Evolutionary conservation across 495 filamentous ascomycete genomes (phyloP).

Genomic region (Penicillium egyptiacum): DNA sequence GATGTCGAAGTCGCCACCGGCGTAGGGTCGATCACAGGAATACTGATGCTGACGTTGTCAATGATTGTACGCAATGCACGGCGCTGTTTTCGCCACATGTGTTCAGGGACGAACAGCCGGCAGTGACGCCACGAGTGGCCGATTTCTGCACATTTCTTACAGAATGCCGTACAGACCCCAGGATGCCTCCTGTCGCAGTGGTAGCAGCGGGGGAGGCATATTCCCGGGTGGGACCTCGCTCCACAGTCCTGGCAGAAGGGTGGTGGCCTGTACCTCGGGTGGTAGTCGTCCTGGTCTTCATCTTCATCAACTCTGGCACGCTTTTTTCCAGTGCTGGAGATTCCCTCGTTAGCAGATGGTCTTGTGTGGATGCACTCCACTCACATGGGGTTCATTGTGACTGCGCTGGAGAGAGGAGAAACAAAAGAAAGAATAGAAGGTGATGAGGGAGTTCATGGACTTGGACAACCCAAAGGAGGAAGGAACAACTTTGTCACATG

Average conservation of each 20-base stretch:
- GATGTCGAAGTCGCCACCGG: background rate
- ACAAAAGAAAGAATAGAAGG: background rate
- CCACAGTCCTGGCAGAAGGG: background rate
- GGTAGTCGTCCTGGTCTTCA: background rate
- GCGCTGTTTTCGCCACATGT: background rate
- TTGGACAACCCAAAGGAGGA: background rate
- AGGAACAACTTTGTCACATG: background rate
- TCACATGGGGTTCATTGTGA: background rate
- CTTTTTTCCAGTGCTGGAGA: background rate
- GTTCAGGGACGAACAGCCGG: background rate
- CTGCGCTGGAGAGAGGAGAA: background rate
- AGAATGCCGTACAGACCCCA: slow-evolving; percentile 1
- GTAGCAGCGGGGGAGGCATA: background rate
- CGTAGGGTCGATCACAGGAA: background rate
- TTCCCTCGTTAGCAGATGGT: background rate
- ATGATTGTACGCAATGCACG: background rate
- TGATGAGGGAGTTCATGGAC: background rate
- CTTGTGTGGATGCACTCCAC: background rate
- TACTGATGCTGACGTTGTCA: background rate
- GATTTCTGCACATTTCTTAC: background rate
- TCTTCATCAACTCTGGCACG: background rate
- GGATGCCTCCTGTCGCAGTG: background rate
- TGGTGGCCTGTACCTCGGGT: background rate
- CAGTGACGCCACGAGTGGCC: slow-evolving; percentile 1
- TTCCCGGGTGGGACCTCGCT: background rate